Conservation (phyloP, 2,329 filamentous ascomycete species). For the Paracamarosporium sp. region DNA sequence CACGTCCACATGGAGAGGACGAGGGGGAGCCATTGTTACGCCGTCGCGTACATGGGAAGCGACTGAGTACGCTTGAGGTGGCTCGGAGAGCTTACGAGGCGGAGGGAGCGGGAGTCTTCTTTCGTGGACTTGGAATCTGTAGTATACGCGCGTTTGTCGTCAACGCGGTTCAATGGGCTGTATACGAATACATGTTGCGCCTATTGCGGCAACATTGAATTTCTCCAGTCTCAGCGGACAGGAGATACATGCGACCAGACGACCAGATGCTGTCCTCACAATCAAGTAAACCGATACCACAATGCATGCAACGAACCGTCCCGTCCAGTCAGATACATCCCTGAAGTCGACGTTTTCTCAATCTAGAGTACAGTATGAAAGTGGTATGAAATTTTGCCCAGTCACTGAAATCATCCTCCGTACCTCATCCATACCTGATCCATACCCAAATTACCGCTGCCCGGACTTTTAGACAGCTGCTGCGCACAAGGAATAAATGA, state of each 20-base stretch:
- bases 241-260: not conserved
- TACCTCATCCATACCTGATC: slow-evolving; percentile 11
- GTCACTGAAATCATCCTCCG: slow-evolving; percentile 20
- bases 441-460: slow-evolving; percentile 19
- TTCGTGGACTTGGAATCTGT: slow-evolving; percentile 81
- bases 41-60: slow-evolving; percentile 30
- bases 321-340: slow-evolving; percentile 2
- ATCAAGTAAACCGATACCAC: not conserved
- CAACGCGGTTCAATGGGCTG: slow-evolving; percentile 90
- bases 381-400: slow-evolving; percentile 27
- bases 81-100: slow-evolving; percentile 71
- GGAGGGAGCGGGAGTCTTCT: slow-evolving; percentile 79
- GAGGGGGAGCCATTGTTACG: slow-evolving; percentile 32
- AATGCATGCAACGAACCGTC: slow-evolving; percentile 1
- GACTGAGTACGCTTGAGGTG: slow-evolving; percentile 66
- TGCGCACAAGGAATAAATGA: slow-evolving; percentile 21
- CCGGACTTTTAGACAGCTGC: slow-evolving; percentile 26
- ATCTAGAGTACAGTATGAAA: slow-evolving; percentile 46
- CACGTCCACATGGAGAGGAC: slow-evolving; percentile 7
- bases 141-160: slow-evolving; percentile 88
- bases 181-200: slow-evolving; percentile 87
- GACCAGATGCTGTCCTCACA: not conserved
- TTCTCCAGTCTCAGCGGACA: not conserved
- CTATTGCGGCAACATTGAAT: slow-evolving; percentile 27
- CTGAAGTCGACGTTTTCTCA: slow-evolving; percentile 21